These are phyloP conservation scores for Plantago coronopus DNA, from an alignment of 305 asterid genomes.

Conservation along the genomic window DNA sequence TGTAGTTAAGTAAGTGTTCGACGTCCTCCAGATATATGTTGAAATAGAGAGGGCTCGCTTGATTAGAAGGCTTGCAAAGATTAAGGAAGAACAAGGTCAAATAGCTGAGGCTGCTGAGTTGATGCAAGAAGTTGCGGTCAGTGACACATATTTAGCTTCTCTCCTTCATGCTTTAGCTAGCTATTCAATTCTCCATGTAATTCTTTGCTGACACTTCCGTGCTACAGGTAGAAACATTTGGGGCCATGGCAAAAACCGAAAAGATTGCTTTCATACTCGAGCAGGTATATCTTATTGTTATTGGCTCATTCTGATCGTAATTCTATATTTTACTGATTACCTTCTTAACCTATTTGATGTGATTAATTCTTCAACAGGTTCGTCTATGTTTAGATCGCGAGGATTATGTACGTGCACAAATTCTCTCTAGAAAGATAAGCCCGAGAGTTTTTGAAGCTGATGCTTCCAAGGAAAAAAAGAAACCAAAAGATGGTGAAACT, in stretches of 20 bases:
- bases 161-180: slow-evolving; percentile 1
- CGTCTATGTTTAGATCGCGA: slow-evolving; percentile 89
- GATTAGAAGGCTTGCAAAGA: slow-evolving; percentile 75
- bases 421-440: slow-evolving; percentile 90
- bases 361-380: slow-evolving; percentile 42
- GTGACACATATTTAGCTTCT: slow-evolving; percentile 21
- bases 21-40: slow-evolving; percentile 58
- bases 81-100: slow-evolving; percentile 77
- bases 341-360: slow-evolving; percentile 18
- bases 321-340: slow-evolving; percentile 4
- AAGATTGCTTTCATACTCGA: slow-evolving; percentile 92
- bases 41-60: slow-evolving; percentile 92
- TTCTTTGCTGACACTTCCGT: slow-evolving; percentile 18
- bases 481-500: slow-evolving; percentile 78
- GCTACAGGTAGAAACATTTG: slow-evolving; percentile 89
- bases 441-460: slow-evolving; percentile 93
- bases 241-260: slow-evolving; percentile 98
- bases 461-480: slow-evolving; percentile 80
- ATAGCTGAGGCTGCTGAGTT: slow-evolving; percentile 87
- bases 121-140: slow-evolving; percentile 97
- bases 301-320: not conserved
- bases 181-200: slow-evolving; percentile 6
- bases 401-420: slow-evolving; percentile 95
- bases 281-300: slow-evolving; percentile 43
- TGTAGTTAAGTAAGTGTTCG: slow-evolving; percentile 14